Evolutionary conservation across 371 early-diverging fungal genomes (phyloP).

Genomic region (Blastocladiella emersonii): DNA sequence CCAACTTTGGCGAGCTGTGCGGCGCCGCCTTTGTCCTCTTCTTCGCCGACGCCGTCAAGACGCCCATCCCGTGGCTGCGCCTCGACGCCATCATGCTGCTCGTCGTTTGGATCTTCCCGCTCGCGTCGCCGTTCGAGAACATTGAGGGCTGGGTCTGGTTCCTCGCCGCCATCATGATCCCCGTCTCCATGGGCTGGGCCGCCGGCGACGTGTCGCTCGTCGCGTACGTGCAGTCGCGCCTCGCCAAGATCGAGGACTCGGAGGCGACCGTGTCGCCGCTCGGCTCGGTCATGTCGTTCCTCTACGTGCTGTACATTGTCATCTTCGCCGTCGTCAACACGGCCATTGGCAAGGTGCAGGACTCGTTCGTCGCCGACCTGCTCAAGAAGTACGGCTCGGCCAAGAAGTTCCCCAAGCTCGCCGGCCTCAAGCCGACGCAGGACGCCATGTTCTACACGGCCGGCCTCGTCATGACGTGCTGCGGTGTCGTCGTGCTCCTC

Average conservation of each 20-base stretch:
- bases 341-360: slow-evolving; percentile 20
- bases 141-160: slow-evolving; percentile 16
- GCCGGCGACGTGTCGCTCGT: slow-evolving; percentile 36
- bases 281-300: too few species aligned
- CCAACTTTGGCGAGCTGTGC: too few species aligned
- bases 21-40: slow-evolving; percentile 31
- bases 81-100: slow-evolving; percentile 27
- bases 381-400: slow-evolving; percentile 9
- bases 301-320: too few species aligned
- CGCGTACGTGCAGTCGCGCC: slow-evolving; percentile 31
- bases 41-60: slow-evolving; percentile 23
- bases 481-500: slow-evolving; percentile 19
- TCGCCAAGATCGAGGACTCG: slow-evolving; percentile 16
- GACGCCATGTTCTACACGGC: background rate
- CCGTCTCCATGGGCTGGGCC: slow-evolving; percentile 35
- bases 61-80: too few species aligned
- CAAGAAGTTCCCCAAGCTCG: slow-evolving; percentile 15
- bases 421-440: slow-evolving; percentile 9
- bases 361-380: slow-evolving; percentile 5
- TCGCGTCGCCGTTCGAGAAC: slow-evolving; percentile 9
- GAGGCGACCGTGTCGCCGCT: slow-evolving; percentile 21
- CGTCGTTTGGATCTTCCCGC: slow-evolving; percentile 25
- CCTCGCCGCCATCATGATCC: slow-evolving; percentile 25
- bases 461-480: slow-evolving; percentile 23
- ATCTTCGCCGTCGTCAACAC: slow-evolving; percentile 21